phyloP scores from a whole-genome alignment of 345 rosid genomes.

The Acer negundo region DNA sequence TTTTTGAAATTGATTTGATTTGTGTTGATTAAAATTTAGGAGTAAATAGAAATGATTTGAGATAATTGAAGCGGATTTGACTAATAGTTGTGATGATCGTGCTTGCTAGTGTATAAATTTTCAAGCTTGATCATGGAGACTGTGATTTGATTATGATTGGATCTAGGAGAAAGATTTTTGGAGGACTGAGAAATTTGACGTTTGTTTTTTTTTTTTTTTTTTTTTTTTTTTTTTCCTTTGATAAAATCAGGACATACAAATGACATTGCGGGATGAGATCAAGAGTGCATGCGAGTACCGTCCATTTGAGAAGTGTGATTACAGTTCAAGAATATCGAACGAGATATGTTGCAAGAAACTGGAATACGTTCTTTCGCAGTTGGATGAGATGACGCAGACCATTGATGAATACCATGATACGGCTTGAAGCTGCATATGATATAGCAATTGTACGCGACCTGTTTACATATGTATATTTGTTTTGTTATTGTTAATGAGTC shows the following conservation, averaged over 20 bases:
- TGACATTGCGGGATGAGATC: constrained; percentile 85
- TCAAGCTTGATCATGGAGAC: not conserved
- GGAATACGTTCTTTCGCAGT: constrained; percentile 57
- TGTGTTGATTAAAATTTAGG: not conserved
- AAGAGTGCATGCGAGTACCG: constrained; percentile 97
- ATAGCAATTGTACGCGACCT: not conserved
- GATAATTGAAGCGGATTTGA: not conserved
- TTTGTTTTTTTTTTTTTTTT: not conserved
- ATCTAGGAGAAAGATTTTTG: not conserved
- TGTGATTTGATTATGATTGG: not conserved
- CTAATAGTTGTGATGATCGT: not conserved
- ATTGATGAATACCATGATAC: constrained; percentile 44
- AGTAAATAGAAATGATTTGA: not conserved
- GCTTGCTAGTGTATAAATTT: not conserved
- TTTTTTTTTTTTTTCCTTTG: not conserved
- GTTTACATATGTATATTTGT: not conserved
- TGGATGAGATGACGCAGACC: constrained; percentile 55
- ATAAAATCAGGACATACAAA: constrained; percentile 72
- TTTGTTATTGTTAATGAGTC: not conserved
- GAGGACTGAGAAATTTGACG: not conserved
- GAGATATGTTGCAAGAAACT: constrained; percentile 83
- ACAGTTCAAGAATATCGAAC: constrained; percentile 65
- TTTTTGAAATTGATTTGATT: not conserved
- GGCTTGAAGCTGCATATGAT: constrained; percentile 19
- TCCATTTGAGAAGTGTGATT: constrained; percentile 95